These are phyloP conservation scores for Entomortierella chlamydospora DNA, from an alignment of 192 early-diverging fungal species.

Conservation along the genomic window DNA sequence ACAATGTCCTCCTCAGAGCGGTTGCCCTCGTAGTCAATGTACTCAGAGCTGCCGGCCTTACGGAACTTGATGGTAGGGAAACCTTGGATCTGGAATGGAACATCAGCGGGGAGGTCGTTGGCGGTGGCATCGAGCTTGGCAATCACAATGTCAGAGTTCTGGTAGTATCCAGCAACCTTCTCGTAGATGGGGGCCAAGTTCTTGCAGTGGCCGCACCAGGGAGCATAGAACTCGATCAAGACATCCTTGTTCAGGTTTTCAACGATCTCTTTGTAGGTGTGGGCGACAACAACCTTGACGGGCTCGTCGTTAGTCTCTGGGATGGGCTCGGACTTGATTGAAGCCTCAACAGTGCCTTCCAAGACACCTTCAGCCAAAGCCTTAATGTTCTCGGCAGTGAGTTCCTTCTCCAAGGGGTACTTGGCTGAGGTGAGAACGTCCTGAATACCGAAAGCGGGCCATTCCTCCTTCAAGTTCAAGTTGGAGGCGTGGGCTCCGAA, in stretches of 20 bases:
- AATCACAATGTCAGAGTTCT: constrained; percentile 59
- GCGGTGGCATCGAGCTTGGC: constrained; percentile 97
- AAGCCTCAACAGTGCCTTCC: constrained; percentile 76
- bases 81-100: constrained; percentile 80
- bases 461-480: constrained; percentile 89
- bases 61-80: constrained; percentile 97
- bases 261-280: constrained; percentile 85
- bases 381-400: constrained; percentile 70
- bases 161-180: constrained; percentile 73
- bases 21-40: constrained; percentile 87
- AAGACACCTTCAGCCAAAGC: constrained; percentile 75
- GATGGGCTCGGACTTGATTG: constrained; percentile 83
- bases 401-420: constrained; percentile 81
- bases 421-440: constrained; percentile 78
- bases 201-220: constrained; percentile 91
- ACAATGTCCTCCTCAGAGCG: constrained; percentile 82
- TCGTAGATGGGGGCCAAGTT: constrained; percentile 83
- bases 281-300: constrained; percentile 92
- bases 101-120: constrained; percentile 87
- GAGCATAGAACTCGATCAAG: constrained; percentile 94
- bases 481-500: constrained; percentile 89
- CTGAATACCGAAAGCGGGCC: constrained; percentile 95
- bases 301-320: constrained; percentile 88
- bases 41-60: constrained; percentile 76
- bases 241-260: constrained; percentile 86